Conservation (phyloP, 2,329 filamentous ascomycete species). For the Sporothrix brasiliensis region DNA sequence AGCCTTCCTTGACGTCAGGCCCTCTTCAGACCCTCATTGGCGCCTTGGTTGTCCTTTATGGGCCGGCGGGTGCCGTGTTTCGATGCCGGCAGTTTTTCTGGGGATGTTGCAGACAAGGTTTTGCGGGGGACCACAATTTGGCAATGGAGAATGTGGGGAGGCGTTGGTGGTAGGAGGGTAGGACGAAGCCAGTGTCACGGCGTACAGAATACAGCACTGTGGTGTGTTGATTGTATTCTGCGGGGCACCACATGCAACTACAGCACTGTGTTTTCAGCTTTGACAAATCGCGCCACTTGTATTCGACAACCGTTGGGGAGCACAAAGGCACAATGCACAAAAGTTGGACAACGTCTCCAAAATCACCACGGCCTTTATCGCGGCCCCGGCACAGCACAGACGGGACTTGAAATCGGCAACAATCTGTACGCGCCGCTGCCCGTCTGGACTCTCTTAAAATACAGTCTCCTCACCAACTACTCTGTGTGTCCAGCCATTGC, state of each 20-base stretch:
- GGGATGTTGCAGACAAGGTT: background rate
- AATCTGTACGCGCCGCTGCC: no score
- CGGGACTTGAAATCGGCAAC: slow-evolving; percentile 21
- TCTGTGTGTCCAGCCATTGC: no score
- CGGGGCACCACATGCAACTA: background rate
- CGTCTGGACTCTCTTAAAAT: background rate
- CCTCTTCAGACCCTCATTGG: no score
- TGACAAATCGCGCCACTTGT: slow-evolving; percentile 9
- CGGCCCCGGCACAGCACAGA: background rate
- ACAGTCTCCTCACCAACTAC: background rate
- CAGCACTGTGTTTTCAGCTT: background rate
- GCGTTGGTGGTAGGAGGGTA: background rate
- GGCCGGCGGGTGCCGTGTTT: background rate
- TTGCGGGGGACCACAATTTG: background rate
- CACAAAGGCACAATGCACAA: background rate
- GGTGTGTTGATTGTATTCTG: background rate
- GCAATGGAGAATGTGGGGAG: background rate
- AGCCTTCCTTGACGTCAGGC: no score
- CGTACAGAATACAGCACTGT: no score
- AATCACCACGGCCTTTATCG: background rate
- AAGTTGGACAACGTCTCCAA: no score
- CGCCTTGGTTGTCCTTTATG: background rate
- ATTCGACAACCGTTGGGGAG: background rate
- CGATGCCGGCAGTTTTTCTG: slow-evolving; percentile 4
- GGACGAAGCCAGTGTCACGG: no score